Percentiles rank a stretch among this genome's conserved stretches.
phyloP scores from a whole-genome alignment of 1,284 basidiomycete species.

The Sphagnurus paluster region DNA sequence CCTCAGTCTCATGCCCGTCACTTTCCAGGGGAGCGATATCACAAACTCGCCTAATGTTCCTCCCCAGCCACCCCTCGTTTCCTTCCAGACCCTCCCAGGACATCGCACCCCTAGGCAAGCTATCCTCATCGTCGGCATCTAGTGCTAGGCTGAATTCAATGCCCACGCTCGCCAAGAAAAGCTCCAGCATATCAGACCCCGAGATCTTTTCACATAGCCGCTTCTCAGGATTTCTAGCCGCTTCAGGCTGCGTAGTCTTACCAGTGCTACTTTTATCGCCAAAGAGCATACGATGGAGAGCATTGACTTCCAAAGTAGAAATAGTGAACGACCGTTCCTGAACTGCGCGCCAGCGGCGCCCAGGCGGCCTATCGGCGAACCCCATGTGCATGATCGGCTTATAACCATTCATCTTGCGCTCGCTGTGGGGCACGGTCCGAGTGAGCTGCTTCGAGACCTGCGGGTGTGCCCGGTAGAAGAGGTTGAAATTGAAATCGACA shows the following conservation, averaged over 20 bases:
- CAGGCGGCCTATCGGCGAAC: neutral
- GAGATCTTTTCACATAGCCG: neutral
- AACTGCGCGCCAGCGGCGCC: constrained; percentile 1
- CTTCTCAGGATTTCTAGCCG: neutral
- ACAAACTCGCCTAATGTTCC: neutral
- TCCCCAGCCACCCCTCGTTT: neutral
- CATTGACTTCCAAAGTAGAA: neutral
- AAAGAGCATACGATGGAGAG: neutral
- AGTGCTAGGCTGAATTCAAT: neutral
- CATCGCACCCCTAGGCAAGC: neutral
- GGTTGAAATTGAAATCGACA: neutral
- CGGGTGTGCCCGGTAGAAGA: neutral
- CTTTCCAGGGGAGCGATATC: neutral
- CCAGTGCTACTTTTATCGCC: neutral
- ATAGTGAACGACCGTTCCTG: neutral
- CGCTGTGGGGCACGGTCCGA: neutral
- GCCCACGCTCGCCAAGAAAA: neutral
- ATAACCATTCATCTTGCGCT: neutral
- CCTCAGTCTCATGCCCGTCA: neutral
- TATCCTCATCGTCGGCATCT: neutral
- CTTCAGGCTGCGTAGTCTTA: too few relatives aligned
- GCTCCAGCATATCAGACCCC: neutral
- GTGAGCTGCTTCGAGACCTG: neutral
- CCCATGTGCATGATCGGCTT: neutral
- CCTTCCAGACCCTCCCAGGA: neutral